Conservation (phyloP, 139 green algal species). For the Mesostigma viride region DNA sequence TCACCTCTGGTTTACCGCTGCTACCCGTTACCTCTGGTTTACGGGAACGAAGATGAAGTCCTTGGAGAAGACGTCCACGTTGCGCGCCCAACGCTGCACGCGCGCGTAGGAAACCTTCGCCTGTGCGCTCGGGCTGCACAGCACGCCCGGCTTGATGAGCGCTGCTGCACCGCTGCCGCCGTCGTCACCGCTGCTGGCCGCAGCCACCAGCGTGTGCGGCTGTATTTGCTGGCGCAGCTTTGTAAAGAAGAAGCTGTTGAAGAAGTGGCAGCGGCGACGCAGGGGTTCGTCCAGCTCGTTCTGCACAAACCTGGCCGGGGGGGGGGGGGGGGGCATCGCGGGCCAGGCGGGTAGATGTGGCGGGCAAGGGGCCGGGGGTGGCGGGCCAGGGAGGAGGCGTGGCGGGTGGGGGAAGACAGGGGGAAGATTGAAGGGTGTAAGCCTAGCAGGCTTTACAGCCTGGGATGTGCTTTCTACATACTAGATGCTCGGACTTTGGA, state of each 20-base stretch:
- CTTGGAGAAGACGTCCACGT: slow-evolving; percentile 42
- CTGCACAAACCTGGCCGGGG: slow-evolving; percentile 20
- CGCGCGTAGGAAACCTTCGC: neutral
- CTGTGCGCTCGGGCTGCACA: neutral
- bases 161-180: neutral
- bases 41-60: slow-evolving; percentile 85
- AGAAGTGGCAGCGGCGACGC: slow-evolving; percentile 41
- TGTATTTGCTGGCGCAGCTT: slow-evolving; percentile 76
- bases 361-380: too few species aligned
- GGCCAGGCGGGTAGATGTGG: neutral
- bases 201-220: too few species aligned
- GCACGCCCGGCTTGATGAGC: neutral
- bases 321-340: neutral
- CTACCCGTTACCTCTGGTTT: slow-evolving; percentile 56
- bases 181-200: neutral
- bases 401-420: neutral
- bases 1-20: too few species aligned
- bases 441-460: neutral
- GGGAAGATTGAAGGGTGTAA: neutral
- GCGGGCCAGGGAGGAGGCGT: neutral
- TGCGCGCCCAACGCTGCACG: slow-evolving; percentile 31
- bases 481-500: too few species aligned
- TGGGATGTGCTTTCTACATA: too few species aligned
- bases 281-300: neutral
- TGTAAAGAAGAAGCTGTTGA: slow-evolving; percentile 91